Evolutionary conservation across 192 early-diverging fungal species (phyloP).

Genomic region (Backusella morwellensis): DNA sequence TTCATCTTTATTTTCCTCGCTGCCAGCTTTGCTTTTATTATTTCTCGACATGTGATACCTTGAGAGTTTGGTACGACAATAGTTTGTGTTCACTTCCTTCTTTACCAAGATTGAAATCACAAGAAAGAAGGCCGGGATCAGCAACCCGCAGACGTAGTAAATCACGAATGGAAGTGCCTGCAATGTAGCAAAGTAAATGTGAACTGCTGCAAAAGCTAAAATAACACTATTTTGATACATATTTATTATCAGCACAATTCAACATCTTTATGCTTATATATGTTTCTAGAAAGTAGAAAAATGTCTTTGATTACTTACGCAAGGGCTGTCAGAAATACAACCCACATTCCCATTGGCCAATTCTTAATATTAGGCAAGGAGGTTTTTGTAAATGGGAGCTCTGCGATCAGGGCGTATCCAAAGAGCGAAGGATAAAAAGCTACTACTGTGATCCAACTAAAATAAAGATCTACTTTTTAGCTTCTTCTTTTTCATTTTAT

Average conservation of each 20-base stretch:
- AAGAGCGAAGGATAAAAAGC: conserved; percentile 48
- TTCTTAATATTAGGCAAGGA: conserved; percentile 59
- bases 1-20: not conserved
- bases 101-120: conserved; percentile 28
- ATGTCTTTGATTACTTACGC: conserved; percentile 21
- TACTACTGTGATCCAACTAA: conserved; percentile 39
- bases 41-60: not conserved
- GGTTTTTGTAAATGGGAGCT: conserved; percentile 66
- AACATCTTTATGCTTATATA: not conserved
- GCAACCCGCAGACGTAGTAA: conserved; percentile 46
- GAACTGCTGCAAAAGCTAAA: conserved; percentile 57
- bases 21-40: not conserved
- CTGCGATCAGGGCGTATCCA: conserved; percentile 56
- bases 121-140: conserved; percentile 44
- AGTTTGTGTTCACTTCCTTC: conserved; percentile 45
- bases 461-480: not conserved
- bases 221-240: conserved; percentile 35
- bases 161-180: conserved; percentile 37
- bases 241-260: not conserved
- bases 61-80: conserved; percentile 4
- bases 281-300: not conserved
- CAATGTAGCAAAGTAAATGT: conserved; percentile 45
- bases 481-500: not conserved
- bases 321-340: conserved; percentile 56
- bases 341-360: conserved; percentile 69